Conservation (phyloP, 768 basidiomycete genomes). For the Tylopilus cervinicoccineus region DNA sequence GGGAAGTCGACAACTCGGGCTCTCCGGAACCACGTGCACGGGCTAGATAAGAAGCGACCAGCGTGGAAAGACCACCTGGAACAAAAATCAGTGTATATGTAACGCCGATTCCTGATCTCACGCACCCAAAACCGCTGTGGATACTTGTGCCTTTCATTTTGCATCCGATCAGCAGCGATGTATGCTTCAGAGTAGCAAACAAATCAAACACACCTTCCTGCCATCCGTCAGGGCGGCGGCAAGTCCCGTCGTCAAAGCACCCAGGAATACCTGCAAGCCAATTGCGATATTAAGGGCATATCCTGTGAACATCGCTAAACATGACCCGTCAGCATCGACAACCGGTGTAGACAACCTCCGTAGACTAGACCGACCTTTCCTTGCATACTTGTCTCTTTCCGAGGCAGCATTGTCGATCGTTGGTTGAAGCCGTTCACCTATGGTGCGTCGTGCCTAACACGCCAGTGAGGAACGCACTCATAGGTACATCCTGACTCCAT, state of each 20-base stretch:
- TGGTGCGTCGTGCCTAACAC: conserved; percentile 32
- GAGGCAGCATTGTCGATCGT: conserved; percentile 46
- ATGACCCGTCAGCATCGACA: conserved; percentile 12
- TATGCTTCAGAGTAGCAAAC: no score
- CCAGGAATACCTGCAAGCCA: conserved; percentile 57
- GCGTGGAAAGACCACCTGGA: conserved; percentile 59
- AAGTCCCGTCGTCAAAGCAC: conserved; percentile 63
- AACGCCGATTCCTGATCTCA: background rate
- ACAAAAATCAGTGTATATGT: background rate
- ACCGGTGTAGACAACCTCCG: no score
- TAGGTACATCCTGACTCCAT: background rate
- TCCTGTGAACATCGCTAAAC: conserved; percentile 29
- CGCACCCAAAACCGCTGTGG: conserved; percentile 39
- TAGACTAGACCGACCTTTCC: conserved; percentile 38
- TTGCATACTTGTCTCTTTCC: conserved; percentile 44
- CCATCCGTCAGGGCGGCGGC: conserved; percentile 44
- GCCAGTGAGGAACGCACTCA: background rate
- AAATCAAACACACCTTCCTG: conserved; percentile 33
- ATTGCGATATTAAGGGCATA: conserved; percentile 48
- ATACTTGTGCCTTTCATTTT: conserved; percentile 35
- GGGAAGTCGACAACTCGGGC: conserved; percentile 57
- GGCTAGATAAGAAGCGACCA: conserved; percentile 73
- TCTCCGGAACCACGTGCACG: conserved; percentile 66
- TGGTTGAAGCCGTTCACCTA: conserved; percentile 51
- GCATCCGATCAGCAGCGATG: background rate